Base-by-base conservation (phyloP, 2,329 filamentous ascomycete genomes). In the Teratosphaeriaceae sp. region DNA sequence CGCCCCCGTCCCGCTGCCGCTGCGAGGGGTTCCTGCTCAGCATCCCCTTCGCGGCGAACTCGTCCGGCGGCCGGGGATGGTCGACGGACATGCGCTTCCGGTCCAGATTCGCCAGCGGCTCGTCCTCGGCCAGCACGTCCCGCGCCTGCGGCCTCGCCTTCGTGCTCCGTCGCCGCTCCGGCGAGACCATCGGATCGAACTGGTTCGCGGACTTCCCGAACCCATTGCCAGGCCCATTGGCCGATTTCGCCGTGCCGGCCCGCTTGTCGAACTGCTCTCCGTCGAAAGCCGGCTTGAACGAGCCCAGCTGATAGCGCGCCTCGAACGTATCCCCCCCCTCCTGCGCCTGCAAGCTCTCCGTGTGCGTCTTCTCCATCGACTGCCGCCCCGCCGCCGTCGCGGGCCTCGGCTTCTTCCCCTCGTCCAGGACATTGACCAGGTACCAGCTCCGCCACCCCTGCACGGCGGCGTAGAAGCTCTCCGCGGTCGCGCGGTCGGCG, bases 401-500 rank as follows among this genome's bases (percentile, higher is more conserved):
- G n/a, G n/a, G n/a, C 41, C 53, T 52, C 12, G 52, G 42, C 52
- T 65, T 67, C 47, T 69, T 59, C n/a, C 70, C 71, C 42, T 75
- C 74, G 75, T 71, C 56, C 84, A 81, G 65, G 90, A 95, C 31
- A 19, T 34, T 34, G 4, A 38, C 35, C 3, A 96, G 68, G 58
- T 95, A 95, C 88, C 88, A 95, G 63, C 86, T 94, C 45, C 90
- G 79, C 89, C 89, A 96, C 29, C 68, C 69, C 48, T 95, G 88
- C 1, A 94, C 74, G 19, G 75, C 74, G 13, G 75, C 71, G 56
- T 84, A 81, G 66, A 90, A 95, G 12, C 70, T 67, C n/a, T 75
- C 73, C 1, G 85, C 86, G 1, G 80, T 64, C 1, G 69, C 62
- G 4, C 74, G 68, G 54, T 96, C 86, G 34, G 87, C 86, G 1